Conservation (phyloP, 2,329 filamentous ascomycete species). For the Epicoccum nigrum region DNA sequence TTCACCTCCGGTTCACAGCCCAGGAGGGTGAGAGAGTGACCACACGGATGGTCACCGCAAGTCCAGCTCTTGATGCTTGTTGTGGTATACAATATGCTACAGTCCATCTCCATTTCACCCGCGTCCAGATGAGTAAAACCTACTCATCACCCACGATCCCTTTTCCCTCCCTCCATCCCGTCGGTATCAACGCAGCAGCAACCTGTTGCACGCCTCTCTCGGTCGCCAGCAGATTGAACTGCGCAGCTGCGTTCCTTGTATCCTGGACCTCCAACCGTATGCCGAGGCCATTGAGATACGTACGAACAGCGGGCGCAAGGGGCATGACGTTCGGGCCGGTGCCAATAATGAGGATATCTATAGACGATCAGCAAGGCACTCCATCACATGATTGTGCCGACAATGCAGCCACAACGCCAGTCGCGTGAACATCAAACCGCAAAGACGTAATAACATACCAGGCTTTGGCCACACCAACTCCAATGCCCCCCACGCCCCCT, state of each 20-base stretch:
- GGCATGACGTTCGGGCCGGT: constrained; percentile 78
- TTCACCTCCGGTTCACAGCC: too few species aligned
- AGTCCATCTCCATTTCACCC: neutral
- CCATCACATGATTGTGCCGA: neutral
- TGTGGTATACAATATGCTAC: constrained; percentile 17
- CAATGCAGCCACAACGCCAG: neutral
- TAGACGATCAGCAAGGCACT: constrained; percentile 11
- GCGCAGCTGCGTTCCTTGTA: constrained; percentile 89
- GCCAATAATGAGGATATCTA: constrained; percentile 89
- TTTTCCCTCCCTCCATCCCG: constrained; percentile 70
- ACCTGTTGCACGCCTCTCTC: constrained; percentile 86
- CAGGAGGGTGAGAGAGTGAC: too few species aligned
- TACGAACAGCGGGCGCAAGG: constrained; percentile 75
- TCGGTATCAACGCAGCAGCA: constrained; percentile 84
- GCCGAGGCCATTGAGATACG: constrained; percentile 75
- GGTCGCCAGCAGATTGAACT: constrained; percentile 94
- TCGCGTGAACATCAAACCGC: neutral
- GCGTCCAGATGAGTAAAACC: too few species aligned
- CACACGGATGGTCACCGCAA: too few species aligned
- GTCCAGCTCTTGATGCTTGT: neutral
- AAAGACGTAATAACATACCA: constrained; percentile 60
- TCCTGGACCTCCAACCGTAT: constrained; percentile 88
- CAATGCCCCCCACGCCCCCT: constrained; percentile 75
- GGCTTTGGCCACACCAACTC: constrained; percentile 85
- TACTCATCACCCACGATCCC: constrained; percentile 14